Evolutionary conservation across 2,329 filamentous ascomycete genomes (phyloP), one percentile per base, ranked within the genome.

Genomic region (Raffaelea arxii): DNA sequence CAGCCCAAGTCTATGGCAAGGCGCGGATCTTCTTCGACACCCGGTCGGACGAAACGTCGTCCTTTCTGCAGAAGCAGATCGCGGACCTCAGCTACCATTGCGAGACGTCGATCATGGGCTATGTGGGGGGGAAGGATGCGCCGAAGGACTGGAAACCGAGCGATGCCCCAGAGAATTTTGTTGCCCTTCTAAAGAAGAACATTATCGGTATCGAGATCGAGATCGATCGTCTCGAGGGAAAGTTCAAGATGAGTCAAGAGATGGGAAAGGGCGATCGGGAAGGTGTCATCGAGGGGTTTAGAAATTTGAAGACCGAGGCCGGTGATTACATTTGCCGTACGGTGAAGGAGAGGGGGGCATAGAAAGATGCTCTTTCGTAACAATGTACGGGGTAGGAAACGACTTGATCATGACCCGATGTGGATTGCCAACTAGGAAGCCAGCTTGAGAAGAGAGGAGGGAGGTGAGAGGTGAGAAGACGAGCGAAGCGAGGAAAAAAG

Each of bases 241-340:
- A 80, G 63, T 80, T 75, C 53, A 83, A 84, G 65, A 80, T 82
- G 79, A 81, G 75, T 52, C 79, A 83, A 61, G 78, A 82, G 55
- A 66, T 71, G 66, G 47, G 57, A 0, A 55, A 58, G 2, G 76
- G 67, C 0, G 80, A 83, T 55, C 58, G 70, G 0, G 60, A 72
- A 21, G 80, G 80, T 1, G 72, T 83, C 0, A 62, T 79, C 7
- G 55, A 71, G 4, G 80, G 80, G 0, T 82, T 84, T 50, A 60
- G 63, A 30, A 50, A 40, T 1, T 35, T 69, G 22, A 57, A 51
- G 0, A 57, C 61, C 0, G 62, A 67, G 5, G 47, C 53, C 16
- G 64, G 55, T 0, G 44, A 49, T 19, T 52, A 5, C 16, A 12
- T 41, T 4, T 16, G 39, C 14, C 11, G n/a, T 14, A 23, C 27